Base-by-base conservation (phyloP, 2,329 filamentous ascomycete species). In the Curvularia sp. region DNA sequence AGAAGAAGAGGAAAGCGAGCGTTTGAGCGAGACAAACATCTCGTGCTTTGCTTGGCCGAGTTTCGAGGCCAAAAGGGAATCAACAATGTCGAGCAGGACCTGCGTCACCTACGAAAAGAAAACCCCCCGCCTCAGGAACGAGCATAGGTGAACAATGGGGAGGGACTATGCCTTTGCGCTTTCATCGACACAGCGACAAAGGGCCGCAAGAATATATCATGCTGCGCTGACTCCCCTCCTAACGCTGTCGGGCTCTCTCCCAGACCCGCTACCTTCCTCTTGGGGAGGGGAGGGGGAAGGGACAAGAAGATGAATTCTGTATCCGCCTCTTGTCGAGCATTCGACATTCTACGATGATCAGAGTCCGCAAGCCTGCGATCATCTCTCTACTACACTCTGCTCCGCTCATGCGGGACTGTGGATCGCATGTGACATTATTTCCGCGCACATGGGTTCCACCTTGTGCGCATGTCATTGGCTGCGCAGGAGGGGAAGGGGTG, bases 1-100 rank as follows among this genome's bases (percentile, higher is more conserved):
- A 27, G 41, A 59, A 66, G n/a, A 60, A 63, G 42, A 60, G 60
- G 42, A 56, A 36, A 21, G 41, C 41, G 18, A 41, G 53, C 3
- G 53, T 36, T 18, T 59, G 53, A 59, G 30, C 19, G 8, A 39
- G 25, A n/a, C n/a, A 3, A 25, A 5, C 23, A 21, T 28, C 9
- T 39, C 21, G 21, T 21, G 28, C 34, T 18, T 27, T 8, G n/a
- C 13, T 47, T 3, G 2, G 28, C 10, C 6, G 18, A 32, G 13
- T n/a, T 12, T 18, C 13, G 19, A 25, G 41, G 41, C 13, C 12
- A 43, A 9, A 27, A 27, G 2, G 27, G 41, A n/a, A 43, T 15
- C 3, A 25, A 19, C 13, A 7, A 19, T n/a, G 41, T 15, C 41
- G 25, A 25, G 25, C 13, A 43, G 23, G 13, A 9, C 45, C 7